Evolutionary conservation across 129 eudicot genomes (phyloP).

Genomic region (Helianthus tuberosus): DNA sequence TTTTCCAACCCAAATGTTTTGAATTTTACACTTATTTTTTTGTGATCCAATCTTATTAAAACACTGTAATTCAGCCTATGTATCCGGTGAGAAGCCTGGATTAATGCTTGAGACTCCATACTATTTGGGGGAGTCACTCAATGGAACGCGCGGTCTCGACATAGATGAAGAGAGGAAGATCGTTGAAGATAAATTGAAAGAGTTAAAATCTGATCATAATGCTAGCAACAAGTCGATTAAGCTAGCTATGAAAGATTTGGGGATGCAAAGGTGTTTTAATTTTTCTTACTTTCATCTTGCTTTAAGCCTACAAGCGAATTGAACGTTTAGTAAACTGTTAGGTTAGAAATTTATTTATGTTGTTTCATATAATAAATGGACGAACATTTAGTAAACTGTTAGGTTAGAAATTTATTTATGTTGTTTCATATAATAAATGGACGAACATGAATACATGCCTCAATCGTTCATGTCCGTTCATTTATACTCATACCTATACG

Average conservation of each 20-base stretch:
- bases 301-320: background rate
- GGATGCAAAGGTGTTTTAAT: slow-evolving; percentile 54
- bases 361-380: no score
- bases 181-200: slow-evolving; percentile 40
- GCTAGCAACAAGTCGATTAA: slow-evolving; percentile 29
- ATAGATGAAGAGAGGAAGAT: slow-evolving; percentile 51
- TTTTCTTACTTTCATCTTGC: background rate
- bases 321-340: no score
- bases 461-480: no score
- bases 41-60: background rate
- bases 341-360: no score
- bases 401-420: no score
- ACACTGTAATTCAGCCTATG: slow-evolving; percentile 50
- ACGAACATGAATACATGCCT: no score
- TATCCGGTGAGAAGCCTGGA: slow-evolving; percentile 65
- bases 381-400: no score
- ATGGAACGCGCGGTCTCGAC: slow-evolving; percentile 55
- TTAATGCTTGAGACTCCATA: slow-evolving; percentile 53
- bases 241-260: slow-evolving; percentile 59
- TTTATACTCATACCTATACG: no score
- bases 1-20: background rate
- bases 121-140: slow-evolving; percentile 56
- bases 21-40: background rate
- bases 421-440: no score
- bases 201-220: slow-evolving; percentile 31